Evolutionary conservation across 1,284 basidiomycete species (phyloP).

Genomic region (Pseudozyma tsukubaensis): DNA sequence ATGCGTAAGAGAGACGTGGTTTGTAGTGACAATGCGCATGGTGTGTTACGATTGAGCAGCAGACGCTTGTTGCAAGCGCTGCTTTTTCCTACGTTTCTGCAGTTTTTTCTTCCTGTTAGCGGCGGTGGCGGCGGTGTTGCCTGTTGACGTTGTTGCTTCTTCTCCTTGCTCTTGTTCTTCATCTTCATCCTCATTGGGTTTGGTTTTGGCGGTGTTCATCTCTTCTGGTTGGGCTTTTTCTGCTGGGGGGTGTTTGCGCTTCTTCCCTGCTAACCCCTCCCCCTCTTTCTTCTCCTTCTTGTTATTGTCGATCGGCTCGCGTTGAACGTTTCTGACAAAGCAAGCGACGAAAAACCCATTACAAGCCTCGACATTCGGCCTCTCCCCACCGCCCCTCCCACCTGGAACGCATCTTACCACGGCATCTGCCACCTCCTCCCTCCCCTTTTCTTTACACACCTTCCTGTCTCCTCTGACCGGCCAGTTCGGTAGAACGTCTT

Average conservation of each 20-base stretch:
- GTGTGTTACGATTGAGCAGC: no score
- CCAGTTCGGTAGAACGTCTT: constrained; percentile 57
- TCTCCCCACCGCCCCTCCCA: constrained; percentile 13
- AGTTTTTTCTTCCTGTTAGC: constrained; percentile 45
- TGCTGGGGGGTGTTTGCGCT: background rate
- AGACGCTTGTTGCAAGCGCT: constrained; percentile 13
- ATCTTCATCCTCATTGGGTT: constrained; percentile 5
- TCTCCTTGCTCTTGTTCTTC: constrained; percentile 5
- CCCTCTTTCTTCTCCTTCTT: background rate
- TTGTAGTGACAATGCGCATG: no score
- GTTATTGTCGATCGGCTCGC: background rate
- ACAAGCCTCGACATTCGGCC: constrained; percentile 39
- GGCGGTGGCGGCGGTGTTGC: constrained; percentile 13
- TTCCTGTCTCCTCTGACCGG: constrained; percentile 42
- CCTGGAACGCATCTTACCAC: constrained; percentile 57
- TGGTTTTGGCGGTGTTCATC: background rate
- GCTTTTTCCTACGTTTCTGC: constrained; percentile 36
- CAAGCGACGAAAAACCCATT: constrained; percentile 65
- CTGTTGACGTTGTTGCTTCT: background rate
- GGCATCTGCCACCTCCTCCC: constrained; percentile 21
- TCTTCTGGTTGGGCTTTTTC: constrained; percentile 2
- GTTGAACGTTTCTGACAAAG: constrained; percentile 34
- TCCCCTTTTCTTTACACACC: constrained; percentile 20
- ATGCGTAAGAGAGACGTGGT: no score
- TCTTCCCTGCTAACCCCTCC: background rate